A percentile compares a stretch with the other conserved stretches of the same genome.
These are phyloP conservation scores for Schrenkiella parvula DNA, from an alignment of 345 rosid species.

Conservation along the genomic window DNA sequence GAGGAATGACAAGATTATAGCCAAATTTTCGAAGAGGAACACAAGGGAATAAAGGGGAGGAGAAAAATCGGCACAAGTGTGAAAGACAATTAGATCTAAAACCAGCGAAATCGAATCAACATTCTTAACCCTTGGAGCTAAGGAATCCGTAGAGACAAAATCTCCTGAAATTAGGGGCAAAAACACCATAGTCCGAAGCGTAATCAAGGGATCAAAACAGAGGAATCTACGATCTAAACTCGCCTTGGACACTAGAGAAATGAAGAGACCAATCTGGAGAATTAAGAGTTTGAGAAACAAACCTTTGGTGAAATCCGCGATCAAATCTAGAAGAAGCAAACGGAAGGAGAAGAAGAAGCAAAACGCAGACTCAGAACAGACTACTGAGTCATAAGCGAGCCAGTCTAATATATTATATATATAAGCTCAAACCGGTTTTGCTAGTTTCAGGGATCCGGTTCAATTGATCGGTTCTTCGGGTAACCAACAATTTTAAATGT, in stretches of 20 bases:
- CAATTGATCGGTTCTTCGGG: not conserved
- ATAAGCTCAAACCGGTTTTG: constrained; percentile 15
- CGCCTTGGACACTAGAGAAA: not conserved
- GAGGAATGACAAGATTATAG: not conserved
- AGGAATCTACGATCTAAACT: not conserved
- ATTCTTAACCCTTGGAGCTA: not conserved
- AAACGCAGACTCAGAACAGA: constrained; percentile 3
- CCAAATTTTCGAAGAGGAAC: not conserved
- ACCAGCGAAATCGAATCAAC: not conserved
- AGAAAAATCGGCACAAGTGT: not conserved
- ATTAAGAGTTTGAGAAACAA: not conserved
- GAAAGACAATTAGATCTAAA: constrained; percentile 19
- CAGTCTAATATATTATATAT: not conserved
- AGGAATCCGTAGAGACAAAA: not conserved
- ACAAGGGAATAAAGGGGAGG: not conserved
- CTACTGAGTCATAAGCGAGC: constrained; percentile 16
- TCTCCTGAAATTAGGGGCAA: not conserved
- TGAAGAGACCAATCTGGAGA: constrained; percentile 12
- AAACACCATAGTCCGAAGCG: not conserved
- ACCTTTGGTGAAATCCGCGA: constrained; percentile 22
- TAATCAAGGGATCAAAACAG: not conserved
- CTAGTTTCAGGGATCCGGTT: not conserved
- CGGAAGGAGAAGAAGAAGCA: not conserved
- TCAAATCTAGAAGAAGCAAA: constrained; percentile 28
- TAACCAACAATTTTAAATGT: not conserved